These are phyloP conservation scores for Verticillium tricorpus DNA, from an alignment of 2,329 filamentous ascomycete species.

Conservation along the genomic window DNA sequence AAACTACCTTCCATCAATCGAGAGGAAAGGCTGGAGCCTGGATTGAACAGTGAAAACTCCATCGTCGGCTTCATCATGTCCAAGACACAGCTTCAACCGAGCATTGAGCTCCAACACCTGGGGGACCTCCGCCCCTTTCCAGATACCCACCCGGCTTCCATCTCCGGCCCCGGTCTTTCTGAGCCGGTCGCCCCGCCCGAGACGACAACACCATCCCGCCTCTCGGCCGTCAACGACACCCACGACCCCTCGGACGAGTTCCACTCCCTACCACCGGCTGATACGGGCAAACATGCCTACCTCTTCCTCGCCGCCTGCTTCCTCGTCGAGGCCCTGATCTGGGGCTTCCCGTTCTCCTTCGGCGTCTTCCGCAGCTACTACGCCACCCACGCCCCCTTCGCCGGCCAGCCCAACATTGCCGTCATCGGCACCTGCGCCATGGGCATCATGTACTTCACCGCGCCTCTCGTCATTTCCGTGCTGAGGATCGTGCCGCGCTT, in stretches of 20 bases:
- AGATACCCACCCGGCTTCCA: background rate
- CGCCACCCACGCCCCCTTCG: constrained; percentile 53
- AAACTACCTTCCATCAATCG: too few relatives aligned
- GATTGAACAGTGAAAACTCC: background rate
- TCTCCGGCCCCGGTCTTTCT: background rate
- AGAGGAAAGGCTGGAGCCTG: background rate
- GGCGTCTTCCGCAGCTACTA: constrained; percentile 71
- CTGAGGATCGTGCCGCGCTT: constrained; percentile 37
- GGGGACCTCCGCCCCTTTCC: background rate
- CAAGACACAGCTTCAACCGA: background rate
- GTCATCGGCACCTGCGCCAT: constrained; percentile 61
- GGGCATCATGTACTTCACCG: constrained; percentile 54
- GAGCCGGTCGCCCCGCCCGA: background rate
- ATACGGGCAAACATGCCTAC: constrained; percentile 31
- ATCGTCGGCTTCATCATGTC: background rate
- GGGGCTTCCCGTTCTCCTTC: constrained; percentile 64
- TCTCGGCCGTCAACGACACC: background rate
- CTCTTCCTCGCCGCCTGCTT: constrained; percentile 29
- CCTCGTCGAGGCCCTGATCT: constrained; percentile 47
- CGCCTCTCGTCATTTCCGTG: constrained; percentile 42
- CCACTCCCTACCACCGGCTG: constrained; percentile 26
- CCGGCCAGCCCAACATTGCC: constrained; percentile 48
- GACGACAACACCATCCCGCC: background rate
- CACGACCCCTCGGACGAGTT: constrained; percentile 8
- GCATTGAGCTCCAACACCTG: background rate